A percentile compares a stretch with the other conserved stretches of the same genome.
Evolutionary conservation across 164 flowering plant species (phyloP).

Genomic region (Cinnamomum chago): DNA sequence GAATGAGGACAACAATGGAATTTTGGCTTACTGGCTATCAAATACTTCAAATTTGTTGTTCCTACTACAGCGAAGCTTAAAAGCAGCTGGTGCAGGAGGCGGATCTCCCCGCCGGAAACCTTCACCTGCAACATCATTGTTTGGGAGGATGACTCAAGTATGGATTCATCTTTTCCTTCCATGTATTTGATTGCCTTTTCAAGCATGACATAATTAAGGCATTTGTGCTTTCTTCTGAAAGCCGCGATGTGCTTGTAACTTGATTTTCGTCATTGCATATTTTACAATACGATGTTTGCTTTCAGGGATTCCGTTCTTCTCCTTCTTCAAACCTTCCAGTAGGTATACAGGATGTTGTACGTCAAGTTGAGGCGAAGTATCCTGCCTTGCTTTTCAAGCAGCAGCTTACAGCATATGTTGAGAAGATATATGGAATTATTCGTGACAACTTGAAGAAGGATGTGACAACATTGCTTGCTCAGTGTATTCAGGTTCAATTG

Average conservation of each 20-base stretch:
- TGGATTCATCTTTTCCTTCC: background rate
- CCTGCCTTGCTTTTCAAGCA: conserved; percentile 98
- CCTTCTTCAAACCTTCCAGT: conserved; percentile 62
- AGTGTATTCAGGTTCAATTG: conserved; percentile 77
- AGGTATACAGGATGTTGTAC: conserved; percentile 52
- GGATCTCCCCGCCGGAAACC: conserved; percentile 59
- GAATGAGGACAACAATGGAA: conserved; percentile 84
- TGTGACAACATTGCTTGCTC: conserved; percentile 59
- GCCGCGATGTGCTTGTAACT: background rate
- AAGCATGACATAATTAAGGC: background rate
- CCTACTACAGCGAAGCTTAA: conserved; percentile 78
- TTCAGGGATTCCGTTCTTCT: conserved; percentile 92
- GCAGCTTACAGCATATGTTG: conserved; percentile 98
- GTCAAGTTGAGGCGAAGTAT: conserved; percentile 94
- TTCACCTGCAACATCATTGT: conserved; percentile 66
- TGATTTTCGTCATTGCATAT: background rate
- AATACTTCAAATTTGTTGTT: conserved; percentile 80
- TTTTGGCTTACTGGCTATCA: conserved; percentile 93
- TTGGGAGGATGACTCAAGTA: conserved; percentile 84
- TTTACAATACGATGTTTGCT: conserved; percentile 4
- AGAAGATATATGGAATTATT: conserved; percentile 93
- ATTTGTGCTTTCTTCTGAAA: background rate
- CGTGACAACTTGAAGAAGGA: conserved; percentile 93
- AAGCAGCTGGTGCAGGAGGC: conserved; percentile 50
- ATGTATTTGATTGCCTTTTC: background rate